Evolutionary conservation across 306 rosid species (phyloP), one percentile per base, ranked within the genome.

Genomic region (Abrus precatorius): DNA sequence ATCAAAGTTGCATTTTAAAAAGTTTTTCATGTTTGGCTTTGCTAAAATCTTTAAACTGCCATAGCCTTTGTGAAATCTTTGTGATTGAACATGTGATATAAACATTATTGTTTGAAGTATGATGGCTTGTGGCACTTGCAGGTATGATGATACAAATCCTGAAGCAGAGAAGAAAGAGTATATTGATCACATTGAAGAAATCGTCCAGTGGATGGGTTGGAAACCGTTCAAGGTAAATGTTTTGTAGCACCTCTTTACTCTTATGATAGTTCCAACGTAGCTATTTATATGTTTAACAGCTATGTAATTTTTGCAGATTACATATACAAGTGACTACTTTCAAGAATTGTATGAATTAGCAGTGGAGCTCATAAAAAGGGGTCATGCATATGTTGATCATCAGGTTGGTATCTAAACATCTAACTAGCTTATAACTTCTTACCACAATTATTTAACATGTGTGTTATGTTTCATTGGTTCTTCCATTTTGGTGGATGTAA

Each of bases 161-260:
- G 97, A 90, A 78, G 98, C 97, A 72, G 99, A 96, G 77, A 96
- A 90, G 90, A 89, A 89, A 87, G 99, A 96, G 79, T 96, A 92
- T 72, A 96, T 96, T 85, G 97, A 96, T 85, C 99, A 90, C 80
- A 96, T 96, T 65, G 86, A 93, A 84, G 99, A 96, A 84, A 92
- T 96, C 89, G 98, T 96, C 72, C 81, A 83, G 76, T 96, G 99
- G 99, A 96, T 96, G 96, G 99, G 98, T 70, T 96, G 98, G 99
- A 89, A 96, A 83, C 99, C 99, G 9, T 84, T 72, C 69, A 92
- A 93, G 99, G 99, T 91, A 84, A 75, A 61, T 9, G 34, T 49
- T 65, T 48, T 47, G 33, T 81, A 13, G 33, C 28, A 28, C 12
- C 53, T 72, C 33, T 30, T 74, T 12, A 40, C 38, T 67, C 5